Conservation (phyloP, 805 yeast species). For the Kurtzmaniella fragi region DNA sequence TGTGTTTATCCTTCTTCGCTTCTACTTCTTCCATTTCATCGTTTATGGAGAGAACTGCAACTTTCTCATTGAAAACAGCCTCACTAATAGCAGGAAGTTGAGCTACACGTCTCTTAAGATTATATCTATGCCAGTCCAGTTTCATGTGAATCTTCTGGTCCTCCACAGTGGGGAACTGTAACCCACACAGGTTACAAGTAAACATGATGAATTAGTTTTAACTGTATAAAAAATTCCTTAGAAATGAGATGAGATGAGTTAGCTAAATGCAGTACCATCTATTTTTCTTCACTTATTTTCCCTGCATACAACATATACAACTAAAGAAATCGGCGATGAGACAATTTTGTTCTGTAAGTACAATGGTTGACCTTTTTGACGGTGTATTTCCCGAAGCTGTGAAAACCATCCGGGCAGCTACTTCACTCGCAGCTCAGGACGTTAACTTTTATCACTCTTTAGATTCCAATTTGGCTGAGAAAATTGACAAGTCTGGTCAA, state of each 20-base stretch:
- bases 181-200: conserved; percentile 87
- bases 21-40: conserved; percentile 12
- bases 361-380: conserved; percentile 3
- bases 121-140: conserved; percentile 97
- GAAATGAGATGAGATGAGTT: conserved; percentile 2
- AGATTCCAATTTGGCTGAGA: conserved; percentile 41
- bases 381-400: conserved; percentile 44
- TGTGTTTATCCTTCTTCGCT: conserved; percentile 21
- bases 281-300: neutral
- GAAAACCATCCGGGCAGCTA: conserved; percentile 57
- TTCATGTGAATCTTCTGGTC: conserved; percentile 92
- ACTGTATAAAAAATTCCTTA: neutral
- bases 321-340: neutral
- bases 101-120: conserved; percentile 90
- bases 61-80: conserved; percentile 31
- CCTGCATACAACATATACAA: neutral
- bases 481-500: conserved; percentile 37
- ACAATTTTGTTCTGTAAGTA: neutral
- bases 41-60: conserved; percentile 17
- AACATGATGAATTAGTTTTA: conserved; percentile 9
- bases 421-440: conserved; percentile 74
- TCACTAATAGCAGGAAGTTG: conserved; percentile 41
- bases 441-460: conserved; percentile 67
- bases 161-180: conserved; percentile 76
- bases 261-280: neutral